phyloP scores from a whole-genome alignment of 805 yeast genomes.

The Myxozyma monticola region DNA sequence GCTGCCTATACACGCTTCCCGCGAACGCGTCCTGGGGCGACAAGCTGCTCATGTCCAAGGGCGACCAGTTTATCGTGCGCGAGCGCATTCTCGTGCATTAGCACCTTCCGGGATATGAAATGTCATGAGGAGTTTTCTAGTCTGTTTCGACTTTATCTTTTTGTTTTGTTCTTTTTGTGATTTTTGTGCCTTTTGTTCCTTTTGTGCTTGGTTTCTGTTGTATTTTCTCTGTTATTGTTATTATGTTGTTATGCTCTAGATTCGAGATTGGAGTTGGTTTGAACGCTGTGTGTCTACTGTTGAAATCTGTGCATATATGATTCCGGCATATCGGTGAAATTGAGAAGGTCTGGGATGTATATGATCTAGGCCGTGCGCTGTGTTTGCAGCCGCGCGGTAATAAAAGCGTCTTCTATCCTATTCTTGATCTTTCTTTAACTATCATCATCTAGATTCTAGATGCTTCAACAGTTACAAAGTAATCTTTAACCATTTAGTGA shows the following conservation, averaged over 20 bases:
- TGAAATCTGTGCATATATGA: no score
- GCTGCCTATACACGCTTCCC: constrained; percentile 27
- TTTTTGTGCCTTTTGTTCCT: neutral
- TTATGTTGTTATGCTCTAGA: neutral
- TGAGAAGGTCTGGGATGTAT: no score
- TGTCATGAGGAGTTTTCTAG: constrained; percentile 2
- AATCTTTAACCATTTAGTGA: no score
- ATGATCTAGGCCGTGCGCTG: no score
- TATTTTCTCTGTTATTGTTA: neutral
- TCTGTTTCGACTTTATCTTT: neutral
- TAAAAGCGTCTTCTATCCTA: neutral
- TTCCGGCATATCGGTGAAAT: no score
- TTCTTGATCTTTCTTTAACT: neutral
- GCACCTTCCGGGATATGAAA: neutral
- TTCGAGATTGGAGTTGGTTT: no score
- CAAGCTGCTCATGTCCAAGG: constrained; percentile 21
- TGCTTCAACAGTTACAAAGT: no score
- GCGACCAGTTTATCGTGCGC: constrained; percentile 25
- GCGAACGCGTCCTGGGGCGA: constrained; percentile 31
- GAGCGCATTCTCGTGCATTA: constrained; percentile 16
- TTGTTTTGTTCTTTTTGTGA: neutral
- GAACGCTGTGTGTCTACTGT: no score
- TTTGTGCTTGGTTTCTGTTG: neutral
- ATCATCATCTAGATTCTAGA: neutral
- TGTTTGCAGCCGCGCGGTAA: no score